Conservation (phyloP, 768 basidiomycete species). For the Tylopilus sp. region DNA sequence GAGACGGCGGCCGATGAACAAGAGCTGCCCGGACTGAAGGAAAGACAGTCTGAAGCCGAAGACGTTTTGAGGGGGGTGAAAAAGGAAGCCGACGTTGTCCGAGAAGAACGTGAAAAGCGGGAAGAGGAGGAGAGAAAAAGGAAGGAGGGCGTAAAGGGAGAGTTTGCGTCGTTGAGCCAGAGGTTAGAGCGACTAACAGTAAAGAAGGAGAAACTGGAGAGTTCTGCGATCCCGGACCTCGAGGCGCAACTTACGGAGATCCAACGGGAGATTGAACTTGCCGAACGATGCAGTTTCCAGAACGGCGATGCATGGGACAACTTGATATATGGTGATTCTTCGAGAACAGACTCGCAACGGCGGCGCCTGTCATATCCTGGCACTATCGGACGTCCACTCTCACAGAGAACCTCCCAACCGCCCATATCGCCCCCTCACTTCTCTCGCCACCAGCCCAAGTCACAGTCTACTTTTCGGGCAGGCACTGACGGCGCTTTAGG, state of each 20-base stretch:
- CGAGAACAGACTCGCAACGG: conserved; percentile 19
- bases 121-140: conserved; percentile 52
- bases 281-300: conserved; percentile 28
- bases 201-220: conserved; percentile 68
- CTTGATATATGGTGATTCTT: conserved; percentile 11
- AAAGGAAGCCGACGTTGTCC: conserved; percentile 43
- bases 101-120: conserved; percentile 44
- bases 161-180: conserved; percentile 52
- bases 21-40: conserved; percentile 39
- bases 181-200: conserved; percentile 64
- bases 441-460: conserved; percentile 27
- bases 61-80: conserved; percentile 38
- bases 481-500: conserved; percentile 13
- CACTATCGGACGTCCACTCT: conserved; percentile 24
- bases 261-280: conserved; percentile 53
- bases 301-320: conserved; percentile 15
- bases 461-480: conserved; percentile 23
- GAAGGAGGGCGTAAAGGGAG: conserved; percentile 53
- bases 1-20: conserved; percentile 37
- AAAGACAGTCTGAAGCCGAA: conserved; percentile 41
- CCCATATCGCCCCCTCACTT: conserved; percentile 27
- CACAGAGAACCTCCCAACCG: conserved; percentile 13
- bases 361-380: conserved; percentile 29
- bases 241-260: conserved; percentile 63
- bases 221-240: conserved; percentile 55